Evolutionary conservation across 768 basidiomycete genomes (phyloP), one percentile per base, ranked within the genome.

Genomic region (Chalciporus pseudorubinellus): DNA sequence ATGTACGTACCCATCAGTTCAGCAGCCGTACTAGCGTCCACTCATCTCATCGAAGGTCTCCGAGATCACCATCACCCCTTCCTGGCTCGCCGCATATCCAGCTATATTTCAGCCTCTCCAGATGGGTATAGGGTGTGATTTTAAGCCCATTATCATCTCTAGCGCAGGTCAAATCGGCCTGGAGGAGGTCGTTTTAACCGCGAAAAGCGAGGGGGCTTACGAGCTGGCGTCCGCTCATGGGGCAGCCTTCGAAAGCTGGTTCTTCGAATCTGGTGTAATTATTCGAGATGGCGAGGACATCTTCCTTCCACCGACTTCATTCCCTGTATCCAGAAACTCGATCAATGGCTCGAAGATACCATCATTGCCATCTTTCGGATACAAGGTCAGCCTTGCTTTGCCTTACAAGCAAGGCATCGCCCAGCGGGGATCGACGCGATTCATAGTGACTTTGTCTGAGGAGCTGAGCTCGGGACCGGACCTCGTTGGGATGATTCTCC

Each of bases 391-490:
- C 46, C 77, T 89, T 74, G 57, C 81, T 4, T 79, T 86, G 52
- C 90, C 92, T 10, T 83, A 85, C 20, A 70, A 76, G n/a, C 91
- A 93, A 70, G 92, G 92, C 26, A 70, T 75, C 55, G 73, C 78
- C 13, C 62, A 72, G 31, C 67, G 66, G 26, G 75, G 74, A 12
- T 48, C 57, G 18, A 91, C 90, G 1, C 74, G 69, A 41, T 68
- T 92, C 44, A 70, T 84, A 44, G 61, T 87, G 13, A 67, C 77
- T 1, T 69, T 70, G 21, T 64, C 64, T 19, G 58, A 69, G 21
- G 54, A 46, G 22, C 20, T 48, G 50, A 44, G n/a, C 8, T 39
- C 31, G 28, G 41, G 5, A 7, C 45, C 44, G 18, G 53, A 48
- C 50, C 52, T 46, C 28, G 52, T 21, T 39, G 44, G 53, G 14